Evolutionary conservation across 805 yeast species (phyloP).

Genomic region (Maudiozyma turicensis): DNA sequence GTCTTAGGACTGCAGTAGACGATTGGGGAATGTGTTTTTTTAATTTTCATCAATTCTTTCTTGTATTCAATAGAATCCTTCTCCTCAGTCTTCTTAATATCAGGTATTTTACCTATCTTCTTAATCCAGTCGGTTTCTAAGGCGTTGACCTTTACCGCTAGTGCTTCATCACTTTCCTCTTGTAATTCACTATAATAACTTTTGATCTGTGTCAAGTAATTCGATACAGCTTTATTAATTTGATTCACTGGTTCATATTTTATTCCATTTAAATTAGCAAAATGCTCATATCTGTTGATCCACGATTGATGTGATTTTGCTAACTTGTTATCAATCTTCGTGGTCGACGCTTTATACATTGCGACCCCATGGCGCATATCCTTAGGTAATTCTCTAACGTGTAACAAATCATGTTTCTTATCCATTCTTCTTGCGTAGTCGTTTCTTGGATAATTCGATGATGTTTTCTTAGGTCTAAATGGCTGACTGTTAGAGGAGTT

Average conservation of each 20-base stretch:
- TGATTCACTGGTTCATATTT: not conserved
- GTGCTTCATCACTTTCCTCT: constrained; percentile 3
- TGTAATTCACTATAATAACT: constrained; percentile 4
- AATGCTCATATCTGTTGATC: constrained; percentile 14
- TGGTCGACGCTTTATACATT: constrained; percentile 2
- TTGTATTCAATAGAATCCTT: constrained; percentile 4
- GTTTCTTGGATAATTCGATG: not conserved
- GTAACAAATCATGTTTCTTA: constrained; percentile 1
- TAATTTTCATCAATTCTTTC: constrained; percentile 8
- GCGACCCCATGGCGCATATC: constrained; percentile 5
- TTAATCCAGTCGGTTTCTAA: constrained; percentile 1
- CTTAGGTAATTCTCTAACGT: constrained; percentile 8
- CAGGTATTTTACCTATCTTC: constrained; percentile 2
- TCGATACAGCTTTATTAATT: constrained; percentile 2
- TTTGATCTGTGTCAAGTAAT: constrained; percentile 6
- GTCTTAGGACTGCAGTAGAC: constrained; percentile 16
- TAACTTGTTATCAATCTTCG: not conserved
- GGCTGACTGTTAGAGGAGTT: not conserved
- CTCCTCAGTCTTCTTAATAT: not conserved
- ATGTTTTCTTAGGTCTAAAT: not conserved
- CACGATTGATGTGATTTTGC: constrained; percentile 6
- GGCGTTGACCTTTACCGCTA: constrained; percentile 8
- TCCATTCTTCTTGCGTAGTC: not conserved
- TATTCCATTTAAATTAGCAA: constrained; percentile 8
- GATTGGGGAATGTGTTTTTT: constrained; percentile 17